These are phyloP conservation scores for Wakefieldia striispora DNA, from an alignment of 768 basidiomycete genomes.

Conservation along the genomic window DNA sequence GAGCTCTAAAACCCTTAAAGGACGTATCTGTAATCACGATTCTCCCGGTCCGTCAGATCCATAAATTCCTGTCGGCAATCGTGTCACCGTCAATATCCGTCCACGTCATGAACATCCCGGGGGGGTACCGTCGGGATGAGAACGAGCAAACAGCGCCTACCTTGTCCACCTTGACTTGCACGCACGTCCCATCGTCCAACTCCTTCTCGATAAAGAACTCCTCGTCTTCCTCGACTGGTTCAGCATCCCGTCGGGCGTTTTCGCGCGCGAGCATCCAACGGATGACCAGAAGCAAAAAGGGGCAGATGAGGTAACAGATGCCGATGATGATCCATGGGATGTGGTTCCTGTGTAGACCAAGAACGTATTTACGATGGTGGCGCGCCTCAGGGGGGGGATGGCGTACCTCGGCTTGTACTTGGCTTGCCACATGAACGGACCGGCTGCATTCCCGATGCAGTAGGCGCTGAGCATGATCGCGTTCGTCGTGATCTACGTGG, in stretches of 20 bases:
- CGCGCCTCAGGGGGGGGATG: not conserved
- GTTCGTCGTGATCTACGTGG: conserved; percentile 40
- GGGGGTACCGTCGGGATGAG: no score
- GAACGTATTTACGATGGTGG: not conserved
- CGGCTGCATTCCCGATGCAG: conserved; percentile 61
- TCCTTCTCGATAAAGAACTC: conserved; percentile 58
- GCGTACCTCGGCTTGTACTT: conserved; percentile 62
- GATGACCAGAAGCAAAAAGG: conserved; percentile 46
- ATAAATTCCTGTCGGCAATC: conserved; percentile 51
- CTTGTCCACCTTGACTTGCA: conserved; percentile 64
- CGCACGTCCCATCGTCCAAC: conserved; percentile 48
- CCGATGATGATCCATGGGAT: conserved; percentile 79
- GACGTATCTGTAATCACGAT: conserved; percentile 72
- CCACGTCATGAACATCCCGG: no score
- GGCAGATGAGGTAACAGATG: conserved; percentile 56
- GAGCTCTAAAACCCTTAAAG: conserved; percentile 41
- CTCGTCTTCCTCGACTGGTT: conserved; percentile 56
- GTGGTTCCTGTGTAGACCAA: conserved; percentile 48
- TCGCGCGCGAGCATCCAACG: conserved; percentile 54
- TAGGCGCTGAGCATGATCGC: conserved; percentile 75
- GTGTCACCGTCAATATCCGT: not conserved
- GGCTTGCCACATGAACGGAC: conserved; percentile 78
- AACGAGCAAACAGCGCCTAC: conserved; percentile 30
- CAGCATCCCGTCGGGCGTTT: conserved; percentile 62
- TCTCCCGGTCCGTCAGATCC: conserved; percentile 72